These are phyloP conservation scores for Pleurotus sapidus DNA, from an alignment of 768 basidiomycete species.

Conservation along the genomic window DNA sequence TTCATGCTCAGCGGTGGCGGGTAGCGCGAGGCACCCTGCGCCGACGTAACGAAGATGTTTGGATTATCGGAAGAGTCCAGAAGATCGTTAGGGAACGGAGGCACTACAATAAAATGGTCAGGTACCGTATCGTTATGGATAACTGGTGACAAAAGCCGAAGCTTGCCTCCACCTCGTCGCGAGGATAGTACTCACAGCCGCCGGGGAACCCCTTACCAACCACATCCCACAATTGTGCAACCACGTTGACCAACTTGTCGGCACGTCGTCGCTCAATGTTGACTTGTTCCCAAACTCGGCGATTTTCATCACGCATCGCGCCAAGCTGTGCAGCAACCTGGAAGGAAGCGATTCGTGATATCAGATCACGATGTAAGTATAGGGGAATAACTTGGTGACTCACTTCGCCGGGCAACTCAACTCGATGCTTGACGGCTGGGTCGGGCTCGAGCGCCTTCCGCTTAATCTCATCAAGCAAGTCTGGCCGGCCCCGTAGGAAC, in stretches of 20 bases:
- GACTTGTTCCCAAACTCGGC: constrained; percentile 57
- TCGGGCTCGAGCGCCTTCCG: constrained; percentile 84
- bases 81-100: constrained; percentile 49
- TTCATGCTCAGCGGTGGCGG: constrained; percentile 44
- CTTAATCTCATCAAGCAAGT: constrained; percentile 83
- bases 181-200: constrained; percentile 36
- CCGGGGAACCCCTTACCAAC: constrained; percentile 56
- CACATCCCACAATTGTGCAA: constrained; percentile 62
- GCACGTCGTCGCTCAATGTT: constrained; percentile 54
- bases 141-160: constrained; percentile 4
- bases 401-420: constrained; percentile 82
- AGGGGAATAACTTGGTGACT: constrained; percentile 15
- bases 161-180: background rate
- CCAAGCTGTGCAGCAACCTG: constrained; percentile 61
- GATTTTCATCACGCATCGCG: constrained; percentile 72
- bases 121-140: background rate
- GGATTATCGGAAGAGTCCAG: constrained; percentile 52
- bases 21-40: constrained; percentile 39
- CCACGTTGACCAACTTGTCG: constrained; percentile 56
- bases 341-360: no score
- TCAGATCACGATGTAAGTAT: no score
- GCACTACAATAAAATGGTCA: constrained; percentile 26
- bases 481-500: constrained; percentile 77
- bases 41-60: constrained; percentile 73
- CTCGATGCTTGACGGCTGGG: constrained; percentile 64